Evolutionary conservation across 257 asterid species (phyloP), one percentile per base, ranked within the genome.

Genomic region (Nicotiana obtusifolia): DNA sequence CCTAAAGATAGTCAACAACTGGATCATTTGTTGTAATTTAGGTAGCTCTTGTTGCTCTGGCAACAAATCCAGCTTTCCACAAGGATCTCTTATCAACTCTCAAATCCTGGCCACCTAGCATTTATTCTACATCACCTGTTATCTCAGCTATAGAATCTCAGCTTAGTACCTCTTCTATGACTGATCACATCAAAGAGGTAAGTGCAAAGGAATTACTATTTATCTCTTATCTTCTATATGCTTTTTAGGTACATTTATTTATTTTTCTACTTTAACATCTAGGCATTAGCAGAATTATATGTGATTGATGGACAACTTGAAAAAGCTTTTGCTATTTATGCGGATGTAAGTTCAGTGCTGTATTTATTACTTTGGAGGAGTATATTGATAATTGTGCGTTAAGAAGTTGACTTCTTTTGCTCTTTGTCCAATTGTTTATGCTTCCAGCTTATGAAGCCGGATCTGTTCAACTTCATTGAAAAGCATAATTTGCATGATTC

Each of bases 31-130:
- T 82, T 77, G 22, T 82, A 68, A 75, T 84, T 79, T 79, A 96
- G 99, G 98, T 96, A 84, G 98, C 98, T 83, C 92, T 96, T 81
- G 95, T 93, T 84, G 98, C 99, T 76, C 86, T 96, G 97, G 93
- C 97, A 26, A 94, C 97, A 84, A 93, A 91, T 87, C 78, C 98
- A 49, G 88, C 97, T 76, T 94, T 92, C 87, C 98, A 96, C 91
- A 89, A 91, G 89, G 97, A 96, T 89, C 98, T 96, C 77, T 87
- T 91, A 82, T 89, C 94, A 83, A 96, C 92, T 87, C 89, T 96
- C 82, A 96, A 90, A 88, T 86, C 92, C 35, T 96, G 99, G 99
- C 96, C 97, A 26, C 89, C 91, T 83, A 91, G 82, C 80, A 87
- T 94, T 84, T 96, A 94, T 91, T 93, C 99, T 81, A 87, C 95